Evolutionary conservation across 345 rosid species (phyloP).

Genomic region (Ricinus communis): DNA sequence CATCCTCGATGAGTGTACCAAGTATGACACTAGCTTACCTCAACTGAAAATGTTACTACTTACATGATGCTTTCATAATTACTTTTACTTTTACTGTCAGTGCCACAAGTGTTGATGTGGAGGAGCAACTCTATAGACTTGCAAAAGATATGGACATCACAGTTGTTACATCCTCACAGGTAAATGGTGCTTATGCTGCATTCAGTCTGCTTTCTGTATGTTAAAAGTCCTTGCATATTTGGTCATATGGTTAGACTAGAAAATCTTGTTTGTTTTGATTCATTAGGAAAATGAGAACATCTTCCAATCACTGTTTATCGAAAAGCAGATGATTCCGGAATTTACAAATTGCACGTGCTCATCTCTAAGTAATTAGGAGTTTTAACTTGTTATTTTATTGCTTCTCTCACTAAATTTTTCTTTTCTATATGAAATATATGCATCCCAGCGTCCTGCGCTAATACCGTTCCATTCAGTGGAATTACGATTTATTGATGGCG

Average conservation of each 20-base stretch:
- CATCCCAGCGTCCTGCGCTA: conserved; percentile 78
- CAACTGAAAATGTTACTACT: not conserved
- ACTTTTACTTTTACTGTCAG: conserved; percentile 38
- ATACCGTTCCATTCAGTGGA: conserved; percentile 85
- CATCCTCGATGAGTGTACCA: conserved; percentile 97
- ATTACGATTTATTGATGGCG: conserved; percentile 84
- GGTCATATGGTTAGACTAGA: not conserved
- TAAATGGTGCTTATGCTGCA: conserved; percentile 27
- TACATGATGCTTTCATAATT: not conserved
- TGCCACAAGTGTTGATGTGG: conserved; percentile 94
- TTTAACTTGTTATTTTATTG: not conserved
- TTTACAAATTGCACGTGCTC: not conserved
- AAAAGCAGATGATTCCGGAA: not conserved
- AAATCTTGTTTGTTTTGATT: not conserved
- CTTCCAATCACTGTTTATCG: not conserved
- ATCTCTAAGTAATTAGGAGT: not conserved
- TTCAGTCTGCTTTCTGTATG: too few relatives aligned
- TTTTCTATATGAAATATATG: not conserved
- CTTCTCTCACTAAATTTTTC: not conserved
- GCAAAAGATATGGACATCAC: conserved; percentile 84
- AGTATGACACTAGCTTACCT: conserved; percentile 45
- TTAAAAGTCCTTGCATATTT: not conserved
- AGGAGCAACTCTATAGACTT: conserved; percentile 88
- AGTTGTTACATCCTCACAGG: conserved; percentile 92
- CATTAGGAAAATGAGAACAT: not conserved